Percentiles rank a stretch among this genome's conserved stretches.
These are phyloP conservation scores for Aureobasidium sp. DNA, from an alignment of 2,329 filamentous ascomycete genomes.

Conservation along the genomic window DNA sequence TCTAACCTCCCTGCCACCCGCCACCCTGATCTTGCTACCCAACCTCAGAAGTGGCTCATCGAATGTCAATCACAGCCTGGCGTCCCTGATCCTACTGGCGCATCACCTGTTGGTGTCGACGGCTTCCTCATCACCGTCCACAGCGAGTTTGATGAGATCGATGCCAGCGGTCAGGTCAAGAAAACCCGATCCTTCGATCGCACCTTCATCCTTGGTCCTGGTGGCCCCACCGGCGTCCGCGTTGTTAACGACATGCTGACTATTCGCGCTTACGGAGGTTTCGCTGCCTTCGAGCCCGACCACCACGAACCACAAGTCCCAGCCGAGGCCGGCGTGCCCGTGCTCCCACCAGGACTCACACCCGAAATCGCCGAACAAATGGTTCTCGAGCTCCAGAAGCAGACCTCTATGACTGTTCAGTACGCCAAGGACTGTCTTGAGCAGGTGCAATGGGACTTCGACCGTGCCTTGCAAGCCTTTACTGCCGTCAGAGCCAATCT, in stretches of 20 bases:
- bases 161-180: conserved; percentile 49
- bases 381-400: conserved; percentile 61
- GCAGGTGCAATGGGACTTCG: conserved; percentile 73
- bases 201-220: conserved; percentile 71
- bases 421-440: conserved; percentile 76
- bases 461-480: conserved; percentile 68
- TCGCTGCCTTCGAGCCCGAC: conserved; percentile 45
- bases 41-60: conserved; percentile 69
- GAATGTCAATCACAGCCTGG: conserved; percentile 71
- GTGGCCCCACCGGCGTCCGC: conserved; percentile 58
- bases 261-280: conserved; percentile 59
- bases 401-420: conserved; percentile 71
- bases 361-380: conserved; percentile 48
- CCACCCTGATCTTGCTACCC: conserved; percentile 63
- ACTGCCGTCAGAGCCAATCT: conserved; percentile 59
- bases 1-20: conserved; percentile 62
- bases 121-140: conserved; percentile 74
- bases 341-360: conserved; percentile 24
- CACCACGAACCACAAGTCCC: conserved; percentile 23
- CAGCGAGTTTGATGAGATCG: conserved; percentile 74
- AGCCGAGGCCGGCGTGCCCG: conserved; percentile 19
- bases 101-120: conserved; percentile 60
- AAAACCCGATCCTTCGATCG: conserved; percentile 68
- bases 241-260: conserved; percentile 75
- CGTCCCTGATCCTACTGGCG: conserved; percentile 60